Evolutionary conservation across 768 basidiomycete genomes (phyloP).

Genomic region (Cyclocybe aegerita): DNA sequence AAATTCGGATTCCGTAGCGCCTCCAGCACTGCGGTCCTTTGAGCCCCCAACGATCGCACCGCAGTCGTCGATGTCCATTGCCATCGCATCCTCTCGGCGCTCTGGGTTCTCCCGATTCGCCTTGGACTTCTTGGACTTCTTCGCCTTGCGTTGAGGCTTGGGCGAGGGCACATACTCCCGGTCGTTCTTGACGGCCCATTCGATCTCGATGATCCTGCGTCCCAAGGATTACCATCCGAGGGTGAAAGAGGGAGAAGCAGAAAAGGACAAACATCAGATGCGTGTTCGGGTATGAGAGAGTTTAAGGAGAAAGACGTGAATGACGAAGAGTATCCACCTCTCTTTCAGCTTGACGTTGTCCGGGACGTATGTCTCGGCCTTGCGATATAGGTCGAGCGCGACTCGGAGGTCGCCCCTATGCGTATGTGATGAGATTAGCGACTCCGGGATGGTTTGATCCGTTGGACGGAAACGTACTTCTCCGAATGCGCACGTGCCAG

Average conservation of each 20-base stretch:
- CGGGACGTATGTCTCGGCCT: slow-evolving; percentile 82
- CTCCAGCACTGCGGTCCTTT: slow-evolving; percentile 14
- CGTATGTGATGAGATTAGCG: slow-evolving; percentile 2
- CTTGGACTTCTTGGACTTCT: slow-evolving; percentile 28
- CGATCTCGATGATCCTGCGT: slow-evolving; percentile 77
- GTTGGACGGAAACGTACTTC: slow-evolving; percentile 48
- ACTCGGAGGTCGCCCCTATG: slow-evolving; percentile 75
- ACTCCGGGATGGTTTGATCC: slow-evolving; percentile 1
- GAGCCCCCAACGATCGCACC: slow-evolving; percentile 10
- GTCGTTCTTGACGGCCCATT: slow-evolving; percentile 70
- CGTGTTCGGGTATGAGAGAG: slow-evolving; percentile 34
- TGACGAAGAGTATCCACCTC: slow-evolving; percentile 79
- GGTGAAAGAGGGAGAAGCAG: slow-evolving; percentile 29
- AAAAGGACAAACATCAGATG: slow-evolving; percentile 42
- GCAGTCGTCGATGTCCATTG: slow-evolving; percentile 27
- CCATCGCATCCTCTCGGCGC: slow-evolving; percentile 25
- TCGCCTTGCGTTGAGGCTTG: slow-evolving; percentile 41
- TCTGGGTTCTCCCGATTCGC: slow-evolving; percentile 23
- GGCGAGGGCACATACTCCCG: slow-evolving; percentile 59
- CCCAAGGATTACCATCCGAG: slow-evolving; percentile 27
- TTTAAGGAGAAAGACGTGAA: slow-evolving; percentile 63
- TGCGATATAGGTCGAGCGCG: slow-evolving; percentile 79
- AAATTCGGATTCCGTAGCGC: slow-evolving; percentile 28
- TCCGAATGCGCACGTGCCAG: slow-evolving; percentile 80
- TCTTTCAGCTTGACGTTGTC: slow-evolving; percentile 83